Evolutionary conservation across 2,329 filamentous ascomycete species (phyloP).

Genomic region (Xylaria polymorpha): DNA sequence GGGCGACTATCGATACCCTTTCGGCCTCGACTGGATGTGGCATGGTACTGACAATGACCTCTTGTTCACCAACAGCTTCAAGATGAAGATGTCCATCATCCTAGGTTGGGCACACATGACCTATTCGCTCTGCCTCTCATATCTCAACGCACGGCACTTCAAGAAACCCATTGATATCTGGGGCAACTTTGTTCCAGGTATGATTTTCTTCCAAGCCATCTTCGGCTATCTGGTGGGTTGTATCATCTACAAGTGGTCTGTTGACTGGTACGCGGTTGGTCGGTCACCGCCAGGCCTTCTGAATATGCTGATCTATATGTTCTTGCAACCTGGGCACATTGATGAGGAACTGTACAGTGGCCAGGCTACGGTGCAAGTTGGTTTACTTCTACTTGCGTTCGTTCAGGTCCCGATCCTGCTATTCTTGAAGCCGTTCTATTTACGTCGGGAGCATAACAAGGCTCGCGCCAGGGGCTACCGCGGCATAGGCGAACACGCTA

Average conservation of each 20-base stretch:
- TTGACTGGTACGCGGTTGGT: conserved; percentile 80
- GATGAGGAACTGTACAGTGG: conserved; percentile 81
- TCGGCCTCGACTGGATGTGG: conserved; percentile 96
- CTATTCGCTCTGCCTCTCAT: conserved; percentile 92
- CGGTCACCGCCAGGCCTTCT: conserved; percentile 84
- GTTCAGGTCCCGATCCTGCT: conserved; percentile 89
- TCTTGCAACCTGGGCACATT: conserved; percentile 82
- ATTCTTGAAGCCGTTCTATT: conserved; percentile 95
- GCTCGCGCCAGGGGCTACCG: conserved; percentile 90
- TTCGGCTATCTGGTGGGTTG: conserved; percentile 95
- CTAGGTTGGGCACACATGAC: conserved; percentile 99
- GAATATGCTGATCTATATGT: conserved; percentile 99
- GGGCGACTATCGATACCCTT: conserved; percentile 85
- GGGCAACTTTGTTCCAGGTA: conserved; percentile 96
- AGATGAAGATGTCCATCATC: conserved; percentile 99
- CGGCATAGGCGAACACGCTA: conserved; percentile 88
- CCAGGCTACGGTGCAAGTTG: conserved; percentile 79
- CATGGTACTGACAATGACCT: conserved; percentile 95
- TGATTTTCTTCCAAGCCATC: conserved; percentile 99
- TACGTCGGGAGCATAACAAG: conserved; percentile 92
- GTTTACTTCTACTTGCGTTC: conserved; percentile 84
- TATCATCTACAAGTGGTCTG: conserved; percentile 96
- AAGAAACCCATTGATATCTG: conserved; percentile 95
- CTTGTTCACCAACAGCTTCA: conserved; percentile 97
- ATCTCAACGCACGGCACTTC: conserved; percentile 94